Percentiles rank a stretch among this genome's conserved stretches.
Evolutionary conservation across 176 grass and related monocot genomes (phyloP).

Genomic region (Oryza glumipatula): DNA sequence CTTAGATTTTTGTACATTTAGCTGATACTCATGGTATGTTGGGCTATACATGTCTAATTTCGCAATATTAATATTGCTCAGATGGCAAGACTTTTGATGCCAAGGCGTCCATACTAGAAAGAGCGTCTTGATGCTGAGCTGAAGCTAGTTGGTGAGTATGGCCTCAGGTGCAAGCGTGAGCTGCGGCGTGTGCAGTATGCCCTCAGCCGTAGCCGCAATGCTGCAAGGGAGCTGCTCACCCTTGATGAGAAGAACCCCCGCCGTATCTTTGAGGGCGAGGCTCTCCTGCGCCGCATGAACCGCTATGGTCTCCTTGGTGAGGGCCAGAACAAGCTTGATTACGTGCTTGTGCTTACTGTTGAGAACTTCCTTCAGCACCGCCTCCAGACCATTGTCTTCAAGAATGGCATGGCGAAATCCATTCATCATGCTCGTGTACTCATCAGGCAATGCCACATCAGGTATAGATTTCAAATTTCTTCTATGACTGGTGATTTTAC

Average conservation of each 20-base stretch:
- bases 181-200: conserved; percentile 76
- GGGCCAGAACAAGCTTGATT: conserved; percentile 78
- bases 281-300: conserved; percentile 72
- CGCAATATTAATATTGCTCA: not conserved
- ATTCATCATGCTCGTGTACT: conserved; percentile 75
- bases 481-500: not conserved
- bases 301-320: conserved; percentile 64
- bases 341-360: conserved; percentile 66
- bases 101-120: conserved; percentile 74
- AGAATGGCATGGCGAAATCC: conserved; percentile 68
- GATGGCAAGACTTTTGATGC: conserved; percentile 83
- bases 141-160: conserved; percentile 74
- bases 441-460: conserved; percentile 71
- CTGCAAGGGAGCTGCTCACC: conserved; percentile 71
- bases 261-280: conserved; percentile 80
- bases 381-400: conserved; percentile 76
- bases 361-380: conserved; percentile 72
- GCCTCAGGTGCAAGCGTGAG: conserved; percentile 73
- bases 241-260: conserved; percentile 69
- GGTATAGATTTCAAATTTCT: conserved; percentile 26
- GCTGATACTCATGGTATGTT: not conserved
- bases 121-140: conserved; percentile 78
- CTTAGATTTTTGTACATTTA: not conserved
- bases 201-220: conserved; percentile 65
- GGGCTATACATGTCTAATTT: not conserved